Base-by-base conservation (phyloP, 2,329 filamentous ascomycete genomes). In the Clonostachys rosea region DNA sequence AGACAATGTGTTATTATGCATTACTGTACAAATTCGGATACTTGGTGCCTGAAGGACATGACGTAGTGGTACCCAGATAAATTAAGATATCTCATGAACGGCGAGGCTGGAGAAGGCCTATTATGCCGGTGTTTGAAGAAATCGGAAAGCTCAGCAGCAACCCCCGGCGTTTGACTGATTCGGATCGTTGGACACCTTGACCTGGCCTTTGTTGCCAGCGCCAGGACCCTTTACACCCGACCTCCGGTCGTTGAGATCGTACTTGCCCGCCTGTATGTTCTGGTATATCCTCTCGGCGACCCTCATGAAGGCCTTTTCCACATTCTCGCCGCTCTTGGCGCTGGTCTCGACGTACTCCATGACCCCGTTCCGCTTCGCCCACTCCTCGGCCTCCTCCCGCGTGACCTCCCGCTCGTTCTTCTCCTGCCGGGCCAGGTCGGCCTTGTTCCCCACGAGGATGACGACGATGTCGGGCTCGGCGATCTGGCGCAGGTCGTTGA, bases 391-490 rank as follows among this genome's bases (percentile, higher is more conserved):
- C 69, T 97, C 92, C 55, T 87, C 78, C 45, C 73, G 75, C 1
- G 86, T 89, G 24, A 97, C 91, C 62, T 95, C 87, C 48, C 92
- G 79, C 68, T 84, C 82, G 59, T 87, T 87, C 44, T 75, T 58
- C 10, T 61, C 64, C 44, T 59, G 58, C 43, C 74, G 71, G 1
- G 87, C 83, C 40, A 97, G 75, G 68, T 99, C 94, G 34, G 83
- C 83, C 69, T 99, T 99, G 71, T 99, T 99, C 40, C 94, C 94
- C 6, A 99, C 94, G 6, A 99, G 73, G 17, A 99, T 85, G 14
- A 97, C 89, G 42, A 96, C 89, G 54, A 97, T 96, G 60, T 94
- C 89, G 20, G 94, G 89, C 68, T 97, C 94, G 44, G 94, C 94
- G 58, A 97, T 96, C 65, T 94, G 89, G 40, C 91, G 84, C 53